Conservation (phyloP, 2,329 filamentous ascomycete species). For the Pseudocercospora macadamiae region DNA sequence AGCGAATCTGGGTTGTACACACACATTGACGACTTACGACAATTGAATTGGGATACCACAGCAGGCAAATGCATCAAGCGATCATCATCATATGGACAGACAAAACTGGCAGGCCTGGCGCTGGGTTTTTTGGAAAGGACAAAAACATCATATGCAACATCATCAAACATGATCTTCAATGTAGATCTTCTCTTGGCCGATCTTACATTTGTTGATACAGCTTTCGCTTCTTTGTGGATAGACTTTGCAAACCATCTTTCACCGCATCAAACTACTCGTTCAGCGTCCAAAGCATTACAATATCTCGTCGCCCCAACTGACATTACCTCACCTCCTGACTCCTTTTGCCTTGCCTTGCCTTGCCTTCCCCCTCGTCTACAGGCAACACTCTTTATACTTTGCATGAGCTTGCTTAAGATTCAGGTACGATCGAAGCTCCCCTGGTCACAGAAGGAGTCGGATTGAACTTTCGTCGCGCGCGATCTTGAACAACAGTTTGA, state of each 20-base stretch:
- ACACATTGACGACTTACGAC: background rate
- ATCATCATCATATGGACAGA: background rate
- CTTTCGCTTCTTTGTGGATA: conserved; percentile 15
- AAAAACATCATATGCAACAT: background rate
- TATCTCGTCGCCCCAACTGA: too few relatives aligned
- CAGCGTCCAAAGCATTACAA: too few relatives aligned
- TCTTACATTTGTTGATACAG: conserved; percentile 9
- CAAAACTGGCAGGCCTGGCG: conserved; percentile 2
- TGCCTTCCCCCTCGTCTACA: background rate
- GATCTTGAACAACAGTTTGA: too few relatives aligned
- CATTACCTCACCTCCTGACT: too few relatives aligned
- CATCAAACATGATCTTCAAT: background rate
- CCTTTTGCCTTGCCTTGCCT: background rate
- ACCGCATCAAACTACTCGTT: background rate
- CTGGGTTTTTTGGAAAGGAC: background rate
- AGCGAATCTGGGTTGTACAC: background rate
- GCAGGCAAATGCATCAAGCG: background rate
- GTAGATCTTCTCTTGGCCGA: background rate
- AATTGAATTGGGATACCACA: conserved; percentile 2
- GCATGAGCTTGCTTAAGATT: too few relatives aligned
- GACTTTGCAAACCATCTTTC: background rate
- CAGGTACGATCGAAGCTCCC: too few relatives aligned
- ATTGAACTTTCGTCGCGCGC: too few relatives aligned
- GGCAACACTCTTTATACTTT: background rate
- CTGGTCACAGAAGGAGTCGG: too few relatives aligned